Evolutionary conservation across 2,329 filamentous ascomycete genomes (phyloP).

Genomic region (Sphaerulina musiva): DNA sequence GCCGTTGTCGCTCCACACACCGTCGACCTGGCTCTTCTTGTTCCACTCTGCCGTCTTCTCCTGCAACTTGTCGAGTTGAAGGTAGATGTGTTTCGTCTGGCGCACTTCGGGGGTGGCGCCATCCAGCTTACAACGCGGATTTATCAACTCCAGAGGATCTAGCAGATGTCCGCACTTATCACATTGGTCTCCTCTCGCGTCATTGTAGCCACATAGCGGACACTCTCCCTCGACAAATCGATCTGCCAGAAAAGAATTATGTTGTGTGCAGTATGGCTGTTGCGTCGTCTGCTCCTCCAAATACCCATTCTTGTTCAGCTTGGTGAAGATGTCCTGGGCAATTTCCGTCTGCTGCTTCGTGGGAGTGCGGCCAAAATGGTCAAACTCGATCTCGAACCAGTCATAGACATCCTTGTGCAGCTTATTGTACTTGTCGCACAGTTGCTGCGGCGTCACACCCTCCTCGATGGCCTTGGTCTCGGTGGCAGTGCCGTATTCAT

Average conservation of each 20-base stretch:
- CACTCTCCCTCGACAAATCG: slow-evolving; percentile 78
- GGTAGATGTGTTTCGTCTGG: slow-evolving; percentile 83
- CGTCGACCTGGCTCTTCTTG: slow-evolving; percentile 63
- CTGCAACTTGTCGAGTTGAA: slow-evolving; percentile 79
- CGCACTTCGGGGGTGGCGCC: slow-evolving; percentile 70
- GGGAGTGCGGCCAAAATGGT: slow-evolving; percentile 89
- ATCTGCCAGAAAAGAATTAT: slow-evolving; percentile 66
- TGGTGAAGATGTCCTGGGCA: slow-evolving; percentile 80
- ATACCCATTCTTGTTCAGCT: slow-evolving; percentile 82
- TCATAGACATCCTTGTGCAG: slow-evolving; percentile 87
- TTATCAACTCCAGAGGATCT: slow-evolving; percentile 57
- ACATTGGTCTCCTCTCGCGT: slow-evolving; percentile 50
- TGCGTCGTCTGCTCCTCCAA: slow-evolving; percentile 79
- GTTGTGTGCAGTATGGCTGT: slow-evolving; percentile 77
- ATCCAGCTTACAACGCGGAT: slow-evolving; percentile 87
- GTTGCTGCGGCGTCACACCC: slow-evolving; percentile 69
- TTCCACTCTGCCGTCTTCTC: slow-evolving; percentile 72
- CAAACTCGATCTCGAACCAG: slow-evolving; percentile 93
- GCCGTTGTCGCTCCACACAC: slow-evolving; percentile 69
- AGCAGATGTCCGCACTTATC: slow-evolving; percentile 47
- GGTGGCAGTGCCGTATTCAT: slow-evolving; percentile 93
- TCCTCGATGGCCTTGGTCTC: slow-evolving; percentile 93
- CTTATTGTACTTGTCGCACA: slow-evolving; percentile 88
- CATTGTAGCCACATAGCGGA: slow-evolving; percentile 56
- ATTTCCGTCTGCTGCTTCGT: slow-evolving; percentile 86